These are phyloP conservation scores for Neurospora hispaniola DNA, from an alignment of 495 filamentous ascomycete genomes.

Conservation along the genomic window DNA sequence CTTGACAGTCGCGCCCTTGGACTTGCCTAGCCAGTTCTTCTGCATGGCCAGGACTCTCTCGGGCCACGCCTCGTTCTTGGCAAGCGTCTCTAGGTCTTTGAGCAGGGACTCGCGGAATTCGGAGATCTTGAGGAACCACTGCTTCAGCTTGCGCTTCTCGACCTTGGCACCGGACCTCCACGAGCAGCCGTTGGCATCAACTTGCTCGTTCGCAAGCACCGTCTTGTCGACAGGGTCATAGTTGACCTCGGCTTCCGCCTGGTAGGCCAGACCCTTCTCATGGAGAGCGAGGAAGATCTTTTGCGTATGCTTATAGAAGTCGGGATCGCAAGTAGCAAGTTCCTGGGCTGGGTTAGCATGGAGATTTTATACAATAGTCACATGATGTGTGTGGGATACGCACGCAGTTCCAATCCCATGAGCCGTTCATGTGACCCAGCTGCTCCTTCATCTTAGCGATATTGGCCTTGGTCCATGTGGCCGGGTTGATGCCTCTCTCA, in stretches of 20 bases:
- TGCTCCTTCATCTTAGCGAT: slow-evolving; percentile 79
- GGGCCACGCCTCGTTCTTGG: slow-evolving; percentile 58
- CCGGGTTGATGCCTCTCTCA: slow-evolving; percentile 68
- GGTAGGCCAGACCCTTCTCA: slow-evolving; percentile 64
- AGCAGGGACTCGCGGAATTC: slow-evolving; percentile 65
- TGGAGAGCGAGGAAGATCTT: slow-evolving; percentile 68
- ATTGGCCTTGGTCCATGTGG: slow-evolving; percentile 67
- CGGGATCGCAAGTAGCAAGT: slow-evolving; percentile 69
- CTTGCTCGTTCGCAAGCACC: slow-evolving; percentile 85
- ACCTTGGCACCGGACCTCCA: slow-evolving; percentile 85
- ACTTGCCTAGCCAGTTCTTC: slow-evolving; percentile 79
- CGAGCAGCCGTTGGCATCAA: slow-evolving; percentile 70
- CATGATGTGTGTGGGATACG: slow-evolving; percentile 16
- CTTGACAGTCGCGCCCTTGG: slow-evolving; percentile 56
- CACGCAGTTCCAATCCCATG: slow-evolving; percentile 76
- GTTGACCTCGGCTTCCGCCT: slow-evolving; percentile 70
- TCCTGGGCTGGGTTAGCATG: slow-evolving; percentile 42
- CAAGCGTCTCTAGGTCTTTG: slow-evolving; percentile 56
- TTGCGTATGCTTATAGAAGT: slow-evolving; percentile 84
- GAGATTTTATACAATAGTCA: not conserved
- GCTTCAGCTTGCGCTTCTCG: slow-evolving; percentile 66
- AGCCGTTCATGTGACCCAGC: slow-evolving; percentile 60
- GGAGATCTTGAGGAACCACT: slow-evolving; percentile 86
- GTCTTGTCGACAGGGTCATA: slow-evolving; percentile 86
- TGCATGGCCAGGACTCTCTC: slow-evolving; percentile 77